Conservation (phyloP, 2,329 filamentous ascomycete genomes). For the Aspergillus sergii region DNA sequence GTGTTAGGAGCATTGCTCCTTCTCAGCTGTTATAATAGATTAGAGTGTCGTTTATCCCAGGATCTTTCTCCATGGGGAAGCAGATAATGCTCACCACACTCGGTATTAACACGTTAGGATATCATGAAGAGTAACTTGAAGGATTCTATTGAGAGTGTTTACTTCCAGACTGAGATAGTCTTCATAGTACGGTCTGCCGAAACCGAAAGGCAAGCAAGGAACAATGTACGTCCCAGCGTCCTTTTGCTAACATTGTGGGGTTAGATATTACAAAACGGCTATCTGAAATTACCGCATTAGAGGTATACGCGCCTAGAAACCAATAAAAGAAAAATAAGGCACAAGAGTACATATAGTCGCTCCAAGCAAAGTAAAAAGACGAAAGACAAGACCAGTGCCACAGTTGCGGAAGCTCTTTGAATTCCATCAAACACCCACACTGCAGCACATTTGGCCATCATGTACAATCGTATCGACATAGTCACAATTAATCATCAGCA, state of each 20-base stretch:
- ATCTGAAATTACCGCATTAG: not conserved
- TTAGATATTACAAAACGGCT: not conserved
- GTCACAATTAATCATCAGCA: not conserved
- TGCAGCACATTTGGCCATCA: not conserved
- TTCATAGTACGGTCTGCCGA: not conserved
- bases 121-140: not conserved
- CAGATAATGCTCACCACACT: not conserved
- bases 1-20: too few relatives aligned
- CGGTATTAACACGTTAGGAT: not conserved
- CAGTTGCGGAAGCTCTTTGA: not conserved
- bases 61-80: not conserved
- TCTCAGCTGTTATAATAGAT: too few relatives aligned
- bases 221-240: not conserved
- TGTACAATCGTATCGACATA: not conserved
- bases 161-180: too few relatives aligned
- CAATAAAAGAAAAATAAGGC: not conserved
- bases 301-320: not conserved
- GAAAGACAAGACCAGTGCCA: not conserved
- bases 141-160: not conserved
- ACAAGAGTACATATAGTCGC: not conserved
- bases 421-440: slow-evolving; percentile 8
- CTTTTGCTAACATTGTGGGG: not conserved
- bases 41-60: not conserved
- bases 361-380: not conserved
- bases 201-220: not conserved